These are phyloP conservation scores for Starmerella bombicola DNA, from an alignment of 805 yeast genomes.

Conservation along the genomic window DNA sequence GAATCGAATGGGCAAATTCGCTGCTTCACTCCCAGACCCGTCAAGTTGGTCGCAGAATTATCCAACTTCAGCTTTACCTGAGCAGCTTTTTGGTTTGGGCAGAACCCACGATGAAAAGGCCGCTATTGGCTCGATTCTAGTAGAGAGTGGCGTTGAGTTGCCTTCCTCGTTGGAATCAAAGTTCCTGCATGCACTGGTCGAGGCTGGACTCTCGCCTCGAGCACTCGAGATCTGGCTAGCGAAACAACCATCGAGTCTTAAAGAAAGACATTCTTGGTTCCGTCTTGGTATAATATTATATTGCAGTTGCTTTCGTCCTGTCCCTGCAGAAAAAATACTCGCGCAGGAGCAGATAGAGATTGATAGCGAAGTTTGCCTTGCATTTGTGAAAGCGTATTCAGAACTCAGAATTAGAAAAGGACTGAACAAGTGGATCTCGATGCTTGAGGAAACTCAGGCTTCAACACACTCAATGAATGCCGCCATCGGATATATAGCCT, in stretches of 20 bases:
- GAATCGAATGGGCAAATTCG: too few species aligned
- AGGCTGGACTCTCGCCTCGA: background rate
- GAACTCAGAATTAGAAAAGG: background rate
- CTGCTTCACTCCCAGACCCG: too few species aligned
- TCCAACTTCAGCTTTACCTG: too few species aligned
- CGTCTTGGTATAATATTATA: background rate
- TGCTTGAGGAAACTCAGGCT: background rate
- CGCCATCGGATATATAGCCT: background rate
- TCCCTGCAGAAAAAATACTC: slow-evolving; percentile 7
- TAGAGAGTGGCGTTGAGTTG: background rate
- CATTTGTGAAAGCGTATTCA: slow-evolving; percentile 6
- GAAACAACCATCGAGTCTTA: background rate
- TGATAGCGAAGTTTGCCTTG: background rate
- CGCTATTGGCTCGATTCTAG: background rate
- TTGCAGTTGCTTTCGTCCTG: slow-evolving; percentile 3
- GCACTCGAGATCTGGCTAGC: slow-evolving; percentile 6
- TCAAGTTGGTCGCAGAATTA: too few species aligned
- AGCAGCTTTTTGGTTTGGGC: too few species aligned
- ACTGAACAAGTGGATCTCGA: slow-evolving; percentile 1
- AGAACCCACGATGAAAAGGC: too few species aligned
- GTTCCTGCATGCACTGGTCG: slow-evolving; percentile 1
- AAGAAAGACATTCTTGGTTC: background rate
- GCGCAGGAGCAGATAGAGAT: background rate
- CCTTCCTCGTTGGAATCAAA: background rate
- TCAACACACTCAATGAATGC: background rate